Base-by-base conservation (phyloP, 2,329 filamentous ascomycete species). In the Penicillium vulpinum region DNA sequence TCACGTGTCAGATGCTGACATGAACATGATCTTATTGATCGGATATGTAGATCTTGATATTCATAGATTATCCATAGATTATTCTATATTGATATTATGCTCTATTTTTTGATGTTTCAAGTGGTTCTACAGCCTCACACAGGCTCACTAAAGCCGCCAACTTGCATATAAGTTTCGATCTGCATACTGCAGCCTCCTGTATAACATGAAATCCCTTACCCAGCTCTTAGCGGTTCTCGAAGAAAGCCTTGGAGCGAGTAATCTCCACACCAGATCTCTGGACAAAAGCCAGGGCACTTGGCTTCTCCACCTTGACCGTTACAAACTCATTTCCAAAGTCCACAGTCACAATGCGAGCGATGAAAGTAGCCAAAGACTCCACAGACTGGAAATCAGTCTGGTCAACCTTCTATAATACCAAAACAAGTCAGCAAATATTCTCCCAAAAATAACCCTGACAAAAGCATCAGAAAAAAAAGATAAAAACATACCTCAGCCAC, bases 211-310 rank as follows among this genome's bases (percentile, higher is more conserved):
- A 33, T 3, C 7, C 48, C 36, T 44, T 29, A 39, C 49, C 44
- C 45, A 46, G 56, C 47, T 55, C 58, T 33, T 33, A 50, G 5
- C 10, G n/a, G 21, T 53, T 57, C 51, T 70, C 67, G 57, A 81
- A 81, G 66, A 79, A 80, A 9, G 70, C 70, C 55, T 73, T 73
- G 10, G 76, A 75, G 40, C 80, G 71, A 38, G 78, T 80, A 45
- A 82, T 75, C 59, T 80, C 77, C n/a, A 82, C 75, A 10, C 78
- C 79, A 10, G 78, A 77, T 41, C 75, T 69, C 51, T 77, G 75
- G 9, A 81, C 80, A 67, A 80, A 79, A 4, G 79, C 73, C 58
- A 82, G 63, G 21, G 80, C 80, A 61, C 76, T 81, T 11, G 79
- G 79, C 62, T 83, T 82, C 59, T 81, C 77, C 21, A 80, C 75